These are phyloP conservation scores for Saprolegnia diclina DNA, from an alignment of 352 stramenopile genomes.

Conservation along the genomic window DNA sequence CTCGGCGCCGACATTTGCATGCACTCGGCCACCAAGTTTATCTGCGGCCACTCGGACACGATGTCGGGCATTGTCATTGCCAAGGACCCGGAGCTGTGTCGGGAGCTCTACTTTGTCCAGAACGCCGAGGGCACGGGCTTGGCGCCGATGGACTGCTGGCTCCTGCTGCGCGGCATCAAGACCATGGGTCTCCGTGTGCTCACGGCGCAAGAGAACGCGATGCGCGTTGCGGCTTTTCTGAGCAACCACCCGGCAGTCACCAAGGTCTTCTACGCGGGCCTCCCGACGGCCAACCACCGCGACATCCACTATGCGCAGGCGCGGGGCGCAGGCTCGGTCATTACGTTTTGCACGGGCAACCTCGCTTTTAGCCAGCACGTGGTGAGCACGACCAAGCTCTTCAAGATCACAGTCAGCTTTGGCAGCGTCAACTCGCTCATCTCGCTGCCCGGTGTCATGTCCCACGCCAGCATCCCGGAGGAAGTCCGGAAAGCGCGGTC, in stretches of 20 bases:
- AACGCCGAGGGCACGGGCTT: conserved; percentile 86
- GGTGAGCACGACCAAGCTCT: conserved; percentile 88
- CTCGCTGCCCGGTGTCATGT: conserved; percentile 91
- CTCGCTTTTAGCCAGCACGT: conserved; percentile 85
- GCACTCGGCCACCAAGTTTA: conserved; percentile 97
- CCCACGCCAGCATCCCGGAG: conserved; percentile 90
- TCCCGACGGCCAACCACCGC: conserved; percentile 61
- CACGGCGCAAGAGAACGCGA: conserved; percentile 83
- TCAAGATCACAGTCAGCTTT: conserved; percentile 93
- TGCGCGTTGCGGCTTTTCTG: conserved; percentile 86
- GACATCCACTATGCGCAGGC: conserved; percentile 85
- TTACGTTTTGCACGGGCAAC: conserved; percentile 86
- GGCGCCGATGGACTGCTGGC: conserved; percentile 87
- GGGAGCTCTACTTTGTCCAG: conserved; percentile 87
- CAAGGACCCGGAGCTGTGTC: conserved; percentile 73
- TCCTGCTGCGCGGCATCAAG: conserved; percentile 86
- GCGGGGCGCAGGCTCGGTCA: conserved; percentile 77
- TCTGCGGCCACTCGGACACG: conserved; percentile 96
- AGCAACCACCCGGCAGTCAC: conserved; percentile 74
- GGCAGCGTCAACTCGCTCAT: conserved; percentile 91
- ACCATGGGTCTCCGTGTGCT: conserved; percentile 83
- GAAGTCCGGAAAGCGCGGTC: conserved; percentile 86
- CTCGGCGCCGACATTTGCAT: conserved; percentile 95
- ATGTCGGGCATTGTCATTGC: conserved; percentile 91
- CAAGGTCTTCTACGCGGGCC: conserved; percentile 89